A percentile compares a stretch with the other conserved stretches of the same genome.
These are phyloP conservation scores for Cardamine occulta DNA, from an alignment of 345 rosid species.

Conservation along the genomic window DNA sequence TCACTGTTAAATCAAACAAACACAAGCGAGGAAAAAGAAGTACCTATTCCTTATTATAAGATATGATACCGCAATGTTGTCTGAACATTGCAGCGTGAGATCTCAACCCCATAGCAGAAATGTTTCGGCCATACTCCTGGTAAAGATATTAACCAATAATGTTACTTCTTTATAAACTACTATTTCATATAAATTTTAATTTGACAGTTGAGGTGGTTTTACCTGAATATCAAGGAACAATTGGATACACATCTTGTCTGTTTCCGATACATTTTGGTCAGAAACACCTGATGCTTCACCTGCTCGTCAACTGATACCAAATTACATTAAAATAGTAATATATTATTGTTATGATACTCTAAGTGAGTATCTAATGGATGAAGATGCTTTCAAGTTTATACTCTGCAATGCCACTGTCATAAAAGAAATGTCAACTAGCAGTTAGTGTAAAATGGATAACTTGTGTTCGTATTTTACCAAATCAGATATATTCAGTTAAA, in stretches of 20 bases:
- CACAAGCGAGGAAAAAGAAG: background rate
- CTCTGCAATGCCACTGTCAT: no score
- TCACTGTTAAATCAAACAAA: conserved; percentile 9
- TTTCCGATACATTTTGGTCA: conserved; percentile 75
- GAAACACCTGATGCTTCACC: conserved; percentile 86
- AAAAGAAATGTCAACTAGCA: no score
- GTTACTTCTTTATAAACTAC: conserved; percentile 11
- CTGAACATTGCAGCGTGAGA: background rate
- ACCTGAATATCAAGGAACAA: conserved; percentile 98
- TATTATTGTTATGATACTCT: no score
- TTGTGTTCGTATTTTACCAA: no score
- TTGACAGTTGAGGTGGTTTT: background rate
- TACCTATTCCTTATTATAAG: conserved; percentile 10
- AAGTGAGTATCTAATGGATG: no score
- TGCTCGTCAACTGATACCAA: no score
- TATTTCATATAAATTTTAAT: background rate
- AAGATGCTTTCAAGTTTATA: no score
- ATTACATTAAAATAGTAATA: no score
- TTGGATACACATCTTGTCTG: conserved; percentile 94
- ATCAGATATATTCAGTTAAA: no score
- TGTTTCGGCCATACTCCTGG: conserved; percentile 89
- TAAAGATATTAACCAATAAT: background rate
- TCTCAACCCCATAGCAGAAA: conserved; percentile 66
- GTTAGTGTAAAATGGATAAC: no score
- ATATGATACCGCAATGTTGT: conserved; percentile 13